phyloP scores from a whole-genome alignment of 345 rosid genomes.

The Anacardium occidentale region DNA sequence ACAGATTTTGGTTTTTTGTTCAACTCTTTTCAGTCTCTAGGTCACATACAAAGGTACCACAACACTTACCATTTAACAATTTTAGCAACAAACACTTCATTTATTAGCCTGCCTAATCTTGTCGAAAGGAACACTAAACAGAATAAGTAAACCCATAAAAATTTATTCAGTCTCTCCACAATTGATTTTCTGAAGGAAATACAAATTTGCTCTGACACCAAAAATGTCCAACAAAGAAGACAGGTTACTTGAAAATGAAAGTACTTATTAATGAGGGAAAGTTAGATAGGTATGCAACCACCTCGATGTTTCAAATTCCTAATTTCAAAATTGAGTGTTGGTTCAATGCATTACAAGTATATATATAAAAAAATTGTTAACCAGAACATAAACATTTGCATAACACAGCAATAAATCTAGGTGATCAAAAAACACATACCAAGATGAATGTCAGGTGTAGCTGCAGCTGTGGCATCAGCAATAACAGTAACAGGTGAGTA shows the following conservation, averaged over 20 bases:
- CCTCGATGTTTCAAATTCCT: not conserved
- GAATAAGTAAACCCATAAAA: not conserved
- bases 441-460: constrained; percentile 65
- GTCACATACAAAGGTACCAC: not conserved
- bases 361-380: no score
- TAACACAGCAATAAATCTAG: not conserved
- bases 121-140: not conserved
- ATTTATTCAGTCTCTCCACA: not conserved
- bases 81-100: not conserved
- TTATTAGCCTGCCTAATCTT: not conserved
- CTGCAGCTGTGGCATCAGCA: constrained; percentile 87
- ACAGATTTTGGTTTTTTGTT: no score
- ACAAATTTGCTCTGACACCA: not conserved
- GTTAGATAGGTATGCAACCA: not conserved
- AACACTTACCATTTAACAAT: not conserved
- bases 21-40: not conserved
- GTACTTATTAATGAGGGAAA: no score
- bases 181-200: not conserved
- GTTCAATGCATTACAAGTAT: no score
- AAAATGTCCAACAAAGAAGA: not conserved
- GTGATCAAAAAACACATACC: constrained; percentile 36
- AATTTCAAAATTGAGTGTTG: not conserved
- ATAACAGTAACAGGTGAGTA: constrained; percentile 58
- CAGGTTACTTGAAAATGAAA: not conserved
- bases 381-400: not conserved